phyloP scores from a whole-genome alignment of 2,329 filamentous ascomycete genomes.

The Aspergillus fumigatus region DNA sequence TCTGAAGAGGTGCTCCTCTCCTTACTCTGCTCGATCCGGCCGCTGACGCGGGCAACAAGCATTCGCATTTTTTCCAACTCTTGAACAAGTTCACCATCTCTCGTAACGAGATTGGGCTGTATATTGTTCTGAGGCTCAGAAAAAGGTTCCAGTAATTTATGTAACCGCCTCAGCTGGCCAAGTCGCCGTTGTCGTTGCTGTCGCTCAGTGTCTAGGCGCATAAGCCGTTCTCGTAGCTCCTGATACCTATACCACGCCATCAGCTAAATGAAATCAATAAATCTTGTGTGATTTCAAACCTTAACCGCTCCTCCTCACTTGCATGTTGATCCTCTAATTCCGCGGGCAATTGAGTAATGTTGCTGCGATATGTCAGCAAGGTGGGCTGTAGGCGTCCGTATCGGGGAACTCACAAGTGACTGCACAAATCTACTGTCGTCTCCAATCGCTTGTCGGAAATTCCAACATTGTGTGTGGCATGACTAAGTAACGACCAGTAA shows the following conservation, averaged over 20 bases:
- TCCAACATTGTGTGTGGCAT: slow-evolving; percentile 23
- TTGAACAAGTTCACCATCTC: slow-evolving; percentile 46
- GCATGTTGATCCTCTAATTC: slow-evolving; percentile 29
- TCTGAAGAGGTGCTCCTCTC: slow-evolving; percentile 11
- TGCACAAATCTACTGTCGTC: slow-evolving; percentile 37
- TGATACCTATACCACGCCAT: slow-evolving; percentile 36
- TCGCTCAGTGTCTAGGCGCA: slow-evolving; percentile 42
- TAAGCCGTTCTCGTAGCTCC: slow-evolving; percentile 40
- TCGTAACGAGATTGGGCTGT: slow-evolving; percentile 52
- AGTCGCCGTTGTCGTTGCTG: slow-evolving; percentile 45
- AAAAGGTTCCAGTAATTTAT: slow-evolving; percentile 47
- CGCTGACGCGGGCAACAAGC: slow-evolving; percentile 41
- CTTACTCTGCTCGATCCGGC: slow-evolving; percentile 31
- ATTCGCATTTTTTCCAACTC: slow-evolving; percentile 49
- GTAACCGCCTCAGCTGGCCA: slow-evolving; percentile 44
- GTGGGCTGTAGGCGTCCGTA: not conserved
- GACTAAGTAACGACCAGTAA: slow-evolving; percentile 49
- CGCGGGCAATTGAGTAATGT: slow-evolving; percentile 36
- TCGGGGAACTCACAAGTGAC: slow-evolving; percentile 27
- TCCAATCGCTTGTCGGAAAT: slow-evolving; percentile 29
- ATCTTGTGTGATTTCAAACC: slow-evolving; percentile 23
- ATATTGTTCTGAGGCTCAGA: slow-evolving; percentile 46
- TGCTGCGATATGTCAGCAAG: slow-evolving; percentile 22
- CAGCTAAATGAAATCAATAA: slow-evolving; percentile 20
- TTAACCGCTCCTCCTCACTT: slow-evolving; percentile 28